Conservation (phyloP, 139 green algal species). For the Marvania coccoides region DNA sequence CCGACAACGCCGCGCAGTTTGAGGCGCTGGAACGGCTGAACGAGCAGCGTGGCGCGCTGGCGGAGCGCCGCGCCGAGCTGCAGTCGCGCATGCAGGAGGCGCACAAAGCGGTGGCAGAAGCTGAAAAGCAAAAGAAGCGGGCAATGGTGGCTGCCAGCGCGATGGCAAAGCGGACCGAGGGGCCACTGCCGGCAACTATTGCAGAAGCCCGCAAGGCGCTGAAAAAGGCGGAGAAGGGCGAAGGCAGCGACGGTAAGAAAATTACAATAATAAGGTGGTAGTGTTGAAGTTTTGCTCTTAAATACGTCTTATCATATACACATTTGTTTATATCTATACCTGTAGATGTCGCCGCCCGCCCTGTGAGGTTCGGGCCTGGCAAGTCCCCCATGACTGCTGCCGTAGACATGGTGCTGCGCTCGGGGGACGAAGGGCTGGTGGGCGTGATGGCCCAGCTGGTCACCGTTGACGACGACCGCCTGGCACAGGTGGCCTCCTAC, state of each 20-base stretch:
- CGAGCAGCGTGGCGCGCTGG: slow-evolving; percentile 12
- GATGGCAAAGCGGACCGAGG: not conserved
- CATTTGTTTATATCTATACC: no score
- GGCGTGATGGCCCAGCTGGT: slow-evolving; percentile 55
- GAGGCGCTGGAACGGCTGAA: slow-evolving; percentile 36
- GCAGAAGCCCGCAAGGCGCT: slow-evolving; percentile 3
- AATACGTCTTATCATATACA: no score
- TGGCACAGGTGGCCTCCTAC: slow-evolving; percentile 35
- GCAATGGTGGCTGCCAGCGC: not conserved
- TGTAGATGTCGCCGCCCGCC: not conserved
- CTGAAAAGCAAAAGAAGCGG: not conserved
- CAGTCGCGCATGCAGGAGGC: slow-evolving; percentile 16
- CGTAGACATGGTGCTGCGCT: slow-evolving; percentile 10
- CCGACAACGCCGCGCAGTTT: slow-evolving; percentile 48
- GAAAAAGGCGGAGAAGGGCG: not conserved
- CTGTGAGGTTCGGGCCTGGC: slow-evolving; percentile 10
- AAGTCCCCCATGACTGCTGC: not conserved
- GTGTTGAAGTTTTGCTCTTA: not conserved
- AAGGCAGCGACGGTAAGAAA: slow-evolving; percentile 5
- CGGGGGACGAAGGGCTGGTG: slow-evolving; percentile 29
- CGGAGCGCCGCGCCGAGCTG: slow-evolving; percentile 14
- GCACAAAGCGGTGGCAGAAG: not conserved
- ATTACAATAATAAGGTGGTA: not conserved
- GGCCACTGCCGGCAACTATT: slow-evolving; percentile 7
- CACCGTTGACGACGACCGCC: slow-evolving; percentile 41